Conservation (phyloP, 2,329 filamentous ascomycete genomes). For the Sarocladium oryzae region DNA sequence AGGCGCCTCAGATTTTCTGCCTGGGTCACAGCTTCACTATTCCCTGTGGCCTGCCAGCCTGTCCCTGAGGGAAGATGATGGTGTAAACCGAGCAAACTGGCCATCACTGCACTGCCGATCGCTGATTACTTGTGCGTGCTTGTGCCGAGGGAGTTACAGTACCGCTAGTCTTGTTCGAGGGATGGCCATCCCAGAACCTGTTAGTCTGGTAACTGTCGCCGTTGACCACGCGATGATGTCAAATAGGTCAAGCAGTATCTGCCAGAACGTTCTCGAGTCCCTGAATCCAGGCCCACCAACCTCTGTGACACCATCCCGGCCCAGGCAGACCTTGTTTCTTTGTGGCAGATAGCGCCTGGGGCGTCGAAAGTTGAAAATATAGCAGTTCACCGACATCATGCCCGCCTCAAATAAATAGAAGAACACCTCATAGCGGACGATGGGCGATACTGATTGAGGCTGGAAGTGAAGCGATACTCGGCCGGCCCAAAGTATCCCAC, state of each 20-base stretch:
- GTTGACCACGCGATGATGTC: constrained; percentile 28
- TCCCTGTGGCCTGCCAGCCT: too few relatives aligned
- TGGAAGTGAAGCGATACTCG: constrained; percentile 32
- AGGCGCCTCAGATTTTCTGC: too few relatives aligned
- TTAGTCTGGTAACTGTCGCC: constrained; percentile 23
- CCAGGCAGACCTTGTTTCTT: constrained; percentile 43
- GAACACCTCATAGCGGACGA: constrained; percentile 52
- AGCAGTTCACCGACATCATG: constrained; percentile 45
- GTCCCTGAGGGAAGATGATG: too few relatives aligned
- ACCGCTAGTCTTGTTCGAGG: not conserved
- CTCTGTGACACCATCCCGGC: constrained; percentile 42
- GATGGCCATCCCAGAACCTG: constrained; percentile 28
- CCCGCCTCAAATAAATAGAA: constrained; percentile 52
- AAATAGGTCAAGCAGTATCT: constrained; percentile 36
- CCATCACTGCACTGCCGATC: too few relatives aligned
- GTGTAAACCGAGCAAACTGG: too few relatives aligned
- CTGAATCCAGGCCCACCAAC: constrained; percentile 41
- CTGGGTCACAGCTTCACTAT: too few relatives aligned
- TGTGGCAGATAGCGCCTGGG: constrained; percentile 44
- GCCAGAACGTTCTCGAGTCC: constrained; percentile 36
- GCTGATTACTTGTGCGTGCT: not conserved
- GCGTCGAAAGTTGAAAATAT: constrained; percentile 44
- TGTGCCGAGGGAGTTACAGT: not conserved
- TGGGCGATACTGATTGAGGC: constrained; percentile 29
- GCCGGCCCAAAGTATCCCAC: constrained; percentile 53